Evolutionary conservation across 495 filamentous ascomycete species (phyloP).

Genomic region (Lentithecium fluviatile): DNA sequence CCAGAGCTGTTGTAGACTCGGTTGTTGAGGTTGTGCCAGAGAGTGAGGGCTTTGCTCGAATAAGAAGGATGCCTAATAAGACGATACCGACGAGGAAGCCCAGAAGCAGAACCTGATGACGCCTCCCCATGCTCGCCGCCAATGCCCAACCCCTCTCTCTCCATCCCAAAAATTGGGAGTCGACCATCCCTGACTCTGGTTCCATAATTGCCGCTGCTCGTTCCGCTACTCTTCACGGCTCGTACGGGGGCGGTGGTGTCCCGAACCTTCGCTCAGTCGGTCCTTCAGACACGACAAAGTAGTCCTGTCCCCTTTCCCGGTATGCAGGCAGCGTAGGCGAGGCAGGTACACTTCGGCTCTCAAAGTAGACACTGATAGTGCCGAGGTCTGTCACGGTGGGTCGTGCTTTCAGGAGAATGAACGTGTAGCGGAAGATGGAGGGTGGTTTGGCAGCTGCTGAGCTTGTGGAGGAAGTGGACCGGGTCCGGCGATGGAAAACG

Average conservation of each 20-base stretch:
- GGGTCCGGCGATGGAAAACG: conserved; percentile 12
- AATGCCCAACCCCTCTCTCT: not conserved
- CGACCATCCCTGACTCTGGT: not conserved
- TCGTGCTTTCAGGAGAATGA: conserved; percentile 28
- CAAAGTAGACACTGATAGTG: conserved; percentile 6
- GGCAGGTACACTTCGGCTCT: not conserved
- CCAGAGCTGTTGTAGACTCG: too few relatives aligned
- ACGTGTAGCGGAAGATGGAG: conserved; percentile 26
- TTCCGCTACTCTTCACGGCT: conserved; percentile 3
- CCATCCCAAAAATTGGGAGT: not conserved
- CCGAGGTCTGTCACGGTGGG: conserved; percentile 12
- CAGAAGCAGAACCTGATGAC: too few relatives aligned
- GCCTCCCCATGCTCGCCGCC: not conserved
- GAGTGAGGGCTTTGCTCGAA: too few relatives aligned
- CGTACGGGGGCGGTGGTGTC: conserved; percentile 26
- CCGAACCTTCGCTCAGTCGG: not conserved
- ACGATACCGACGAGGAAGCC: too few relatives aligned
- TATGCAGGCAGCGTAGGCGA: not conserved
- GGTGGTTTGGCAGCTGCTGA: conserved; percentile 6
- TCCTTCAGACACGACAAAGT: not conserved
- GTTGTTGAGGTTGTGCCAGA: too few relatives aligned
- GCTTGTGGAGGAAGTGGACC: conserved; percentile 5
- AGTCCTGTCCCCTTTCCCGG: not conserved
- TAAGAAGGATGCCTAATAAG: too few relatives aligned
- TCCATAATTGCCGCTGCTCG: not conserved